Percentiles rank a stretch among this genome's conserved stretches.
phyloP scores from a whole-genome alignment of 176 grass and related monocot species.

The Olyra latifolia region DNA sequence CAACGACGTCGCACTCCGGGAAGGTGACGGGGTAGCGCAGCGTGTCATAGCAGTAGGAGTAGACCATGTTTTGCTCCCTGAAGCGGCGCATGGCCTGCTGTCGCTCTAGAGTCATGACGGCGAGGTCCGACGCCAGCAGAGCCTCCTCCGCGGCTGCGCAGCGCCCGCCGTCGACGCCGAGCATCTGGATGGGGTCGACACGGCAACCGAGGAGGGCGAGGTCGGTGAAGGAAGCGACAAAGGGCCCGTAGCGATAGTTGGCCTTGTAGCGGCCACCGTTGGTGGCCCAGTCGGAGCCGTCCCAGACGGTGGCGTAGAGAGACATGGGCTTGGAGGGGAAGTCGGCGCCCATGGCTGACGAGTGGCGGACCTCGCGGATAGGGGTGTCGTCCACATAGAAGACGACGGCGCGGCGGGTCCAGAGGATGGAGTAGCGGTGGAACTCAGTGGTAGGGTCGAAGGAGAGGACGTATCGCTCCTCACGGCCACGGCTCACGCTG shows the following conservation, averaged over 20 bases:
- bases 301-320: constrained; percentile 89
- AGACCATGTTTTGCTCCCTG: constrained; percentile 77
- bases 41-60: constrained; percentile 82
- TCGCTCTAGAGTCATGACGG: constrained; percentile 68
- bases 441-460: constrained; percentile 87
- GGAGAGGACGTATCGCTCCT: constrained; percentile 79
- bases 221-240: constrained; percentile 72
- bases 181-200: constrained; percentile 47
- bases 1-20: constrained; percentile 70
- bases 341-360: constrained; percentile 45
- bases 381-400: constrained; percentile 86
- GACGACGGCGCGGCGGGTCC: constrained; percentile 34
- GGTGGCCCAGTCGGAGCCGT: constrained; percentile 84
- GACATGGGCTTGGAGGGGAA: constrained; percentile 94
- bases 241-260: constrained; percentile 76
- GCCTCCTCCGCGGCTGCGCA: constrained; percentile 32
- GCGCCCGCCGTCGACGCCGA: neutral
- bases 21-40: constrained; percentile 53
- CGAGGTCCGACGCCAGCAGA: constrained; percentile 38
- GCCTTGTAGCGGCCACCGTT: constrained; percentile 65
- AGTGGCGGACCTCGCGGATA: constrained; percentile 58
- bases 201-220: constrained; percentile 73
- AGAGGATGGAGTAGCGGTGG: constrained; percentile 96
- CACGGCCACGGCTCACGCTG: constrained; percentile 64
- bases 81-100: constrained; percentile 64